phyloP scores from a whole-genome alignment of 345 rosid genomes.

The Clausena lansium region DNA sequence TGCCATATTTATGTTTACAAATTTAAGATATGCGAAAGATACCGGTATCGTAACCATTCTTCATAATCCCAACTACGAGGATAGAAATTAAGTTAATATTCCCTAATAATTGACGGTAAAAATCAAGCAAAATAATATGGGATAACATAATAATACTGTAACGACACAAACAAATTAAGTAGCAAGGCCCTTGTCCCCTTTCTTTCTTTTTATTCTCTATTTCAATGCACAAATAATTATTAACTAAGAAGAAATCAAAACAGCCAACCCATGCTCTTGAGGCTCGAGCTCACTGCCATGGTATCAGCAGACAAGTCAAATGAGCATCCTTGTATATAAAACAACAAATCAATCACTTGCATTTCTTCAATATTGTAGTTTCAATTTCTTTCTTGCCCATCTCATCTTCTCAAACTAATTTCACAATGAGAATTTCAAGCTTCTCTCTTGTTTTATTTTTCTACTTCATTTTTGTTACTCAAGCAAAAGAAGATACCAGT shows the following conservation, averaged over 20 bases:
- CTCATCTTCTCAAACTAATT: not conserved
- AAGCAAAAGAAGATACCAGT: constrained; percentile 5
- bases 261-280: constrained; percentile 25
- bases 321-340: not conserved
- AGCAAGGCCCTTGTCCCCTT: too few relatives aligned
- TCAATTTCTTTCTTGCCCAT: not conserved
- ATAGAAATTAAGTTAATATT: too few relatives aligned
- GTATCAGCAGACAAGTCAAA: constrained; percentile 30
- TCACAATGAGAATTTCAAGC: constrained; percentile 4
- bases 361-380: not conserved
- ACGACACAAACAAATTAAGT: too few relatives aligned
- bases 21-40: too few relatives aligned
- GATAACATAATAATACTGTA: too few relatives aligned
- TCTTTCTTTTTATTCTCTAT: not conserved
- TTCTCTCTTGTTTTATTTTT: constrained; percentile 3
- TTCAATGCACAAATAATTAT: not conserved
- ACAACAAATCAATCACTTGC: not conserved
- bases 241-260: constrained; percentile 16
- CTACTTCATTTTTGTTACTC: not conserved
- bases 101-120: too few relatives aligned
- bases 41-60: too few relatives aligned
- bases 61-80: too few relatives aligned
- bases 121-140: too few relatives aligned
- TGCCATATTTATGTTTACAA: too few relatives aligned
- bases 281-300: constrained; percentile 21